phyloP scores from a whole-genome alignment of 352 stramenopile species.

The Phytophthora sojae region DNA sequence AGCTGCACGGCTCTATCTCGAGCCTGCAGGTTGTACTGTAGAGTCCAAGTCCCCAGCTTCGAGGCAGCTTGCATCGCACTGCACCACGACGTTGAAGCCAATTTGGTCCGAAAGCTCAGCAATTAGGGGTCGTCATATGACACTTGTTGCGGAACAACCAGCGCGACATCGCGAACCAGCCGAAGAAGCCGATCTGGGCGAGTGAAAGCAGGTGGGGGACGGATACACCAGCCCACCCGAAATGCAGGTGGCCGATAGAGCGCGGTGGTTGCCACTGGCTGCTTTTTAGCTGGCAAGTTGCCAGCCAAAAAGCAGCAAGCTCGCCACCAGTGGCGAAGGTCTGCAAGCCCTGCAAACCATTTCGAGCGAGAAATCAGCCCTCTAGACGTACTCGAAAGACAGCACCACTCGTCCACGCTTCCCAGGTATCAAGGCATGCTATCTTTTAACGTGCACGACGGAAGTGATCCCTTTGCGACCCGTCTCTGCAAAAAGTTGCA shows the following conservation, averaged over 20 bases:
- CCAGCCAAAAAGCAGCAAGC: background rate
- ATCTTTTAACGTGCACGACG: background rate
- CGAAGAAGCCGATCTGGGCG: background rate
- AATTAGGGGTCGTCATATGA: background rate
- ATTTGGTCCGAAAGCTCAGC: background rate
- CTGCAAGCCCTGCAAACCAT: background rate
- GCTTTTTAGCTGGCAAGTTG: too few species aligned
- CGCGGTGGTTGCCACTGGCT: background rate
- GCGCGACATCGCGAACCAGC: background rate
- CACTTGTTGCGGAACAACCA: background rate
- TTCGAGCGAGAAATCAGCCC: slow-evolving; percentile 6
- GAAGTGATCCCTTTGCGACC: slow-evolving; percentile 3
- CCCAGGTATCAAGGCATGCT: too few species aligned
- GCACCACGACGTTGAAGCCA: background rate
- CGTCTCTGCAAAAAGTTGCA: slow-evolving; percentile 12
- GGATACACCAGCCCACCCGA: background rate
- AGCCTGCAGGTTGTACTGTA: too few species aligned
- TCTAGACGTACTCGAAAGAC: slow-evolving; percentile 11
- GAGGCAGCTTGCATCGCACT: background rate
- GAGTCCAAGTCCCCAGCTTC: too few species aligned
- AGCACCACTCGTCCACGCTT: background rate
- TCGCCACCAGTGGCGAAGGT: background rate
- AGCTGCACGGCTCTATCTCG: too few species aligned
- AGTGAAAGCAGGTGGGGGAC: slow-evolving; percentile 12
- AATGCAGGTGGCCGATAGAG: background rate